Conservation (phyloP, 2,329 filamentous ascomycete species). For the Ramularia endophylla region DNA sequence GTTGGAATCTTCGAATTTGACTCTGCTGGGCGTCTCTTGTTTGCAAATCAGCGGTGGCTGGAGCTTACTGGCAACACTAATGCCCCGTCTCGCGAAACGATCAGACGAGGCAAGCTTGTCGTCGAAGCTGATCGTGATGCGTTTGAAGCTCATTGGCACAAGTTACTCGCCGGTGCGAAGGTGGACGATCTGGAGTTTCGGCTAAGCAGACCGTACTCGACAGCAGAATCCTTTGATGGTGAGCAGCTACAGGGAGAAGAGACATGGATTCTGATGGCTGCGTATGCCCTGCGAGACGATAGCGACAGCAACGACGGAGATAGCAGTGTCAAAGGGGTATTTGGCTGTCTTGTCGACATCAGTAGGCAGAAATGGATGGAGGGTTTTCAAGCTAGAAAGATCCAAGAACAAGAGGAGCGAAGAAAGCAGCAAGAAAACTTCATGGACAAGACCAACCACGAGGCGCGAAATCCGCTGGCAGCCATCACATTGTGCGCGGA, state of each 20-base stretch:
- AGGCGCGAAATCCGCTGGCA: slow-evolving; percentile 40
- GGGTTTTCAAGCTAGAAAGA: slow-evolving; percentile 32
- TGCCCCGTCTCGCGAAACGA: slow-evolving; percentile 8
- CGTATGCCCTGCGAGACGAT: slow-evolving; percentile 7
- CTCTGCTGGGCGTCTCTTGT: slow-evolving; percentile 29
- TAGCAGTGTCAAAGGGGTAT: slow-evolving; percentile 27
- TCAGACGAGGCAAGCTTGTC: slow-evolving; percentile 7
- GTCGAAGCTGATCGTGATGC: slow-evolving; percentile 5
- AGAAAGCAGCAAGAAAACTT: slow-evolving; percentile 28
- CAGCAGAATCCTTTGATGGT: slow-evolving; percentile 12
- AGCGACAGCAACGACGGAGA: not conserved
- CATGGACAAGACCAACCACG: slow-evolving; percentile 23
- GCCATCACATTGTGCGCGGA: slow-evolving; percentile 41
- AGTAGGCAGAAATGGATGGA: slow-evolving; percentile 35
- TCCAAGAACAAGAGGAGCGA: slow-evolving; percentile 34
- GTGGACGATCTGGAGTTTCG: slow-evolving; percentile 28
- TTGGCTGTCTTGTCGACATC: slow-evolving; percentile 37
- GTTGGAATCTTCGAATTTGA: slow-evolving; percentile 35
- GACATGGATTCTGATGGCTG: slow-evolving; percentile 19
- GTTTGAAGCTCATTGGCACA: slow-evolving; percentile 8
- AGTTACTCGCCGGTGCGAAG: slow-evolving; percentile 14
- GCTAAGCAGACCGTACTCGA: slow-evolving; percentile 9
- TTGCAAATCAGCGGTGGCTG: slow-evolving; percentile 34
- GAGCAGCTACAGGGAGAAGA: slow-evolving; percentile 14
- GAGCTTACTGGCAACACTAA: slow-evolving; percentile 21